These are phyloP conservation scores for Blastobotrys ciferrii DNA, from an alignment of 1,139 yeast species.

Conservation along the genomic window DNA sequence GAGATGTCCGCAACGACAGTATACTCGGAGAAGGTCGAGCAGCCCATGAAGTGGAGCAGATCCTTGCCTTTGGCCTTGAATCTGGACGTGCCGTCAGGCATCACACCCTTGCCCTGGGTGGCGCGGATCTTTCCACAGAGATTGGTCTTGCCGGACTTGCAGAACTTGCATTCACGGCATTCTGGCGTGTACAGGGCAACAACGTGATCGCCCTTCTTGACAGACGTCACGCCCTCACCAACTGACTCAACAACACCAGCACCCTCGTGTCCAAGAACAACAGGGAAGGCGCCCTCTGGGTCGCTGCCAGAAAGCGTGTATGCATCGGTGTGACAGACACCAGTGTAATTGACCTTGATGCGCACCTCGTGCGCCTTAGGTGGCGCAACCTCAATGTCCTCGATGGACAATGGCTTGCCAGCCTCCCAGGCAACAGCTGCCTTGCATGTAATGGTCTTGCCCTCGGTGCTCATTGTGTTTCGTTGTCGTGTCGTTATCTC, in stretches of 20 bases:
- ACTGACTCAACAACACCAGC: conserved; percentile 92
- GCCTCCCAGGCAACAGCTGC: conserved; percentile 99
- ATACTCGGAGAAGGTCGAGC: conserved; percentile 94
- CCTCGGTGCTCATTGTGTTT: conserved; percentile 37
- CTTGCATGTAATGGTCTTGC: conserved; percentile 76
- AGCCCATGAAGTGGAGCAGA: conserved; percentile 92
- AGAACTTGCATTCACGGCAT: conserved; percentile 92
- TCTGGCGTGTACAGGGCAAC: conserved; percentile 94
- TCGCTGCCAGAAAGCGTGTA: conserved; percentile 91
- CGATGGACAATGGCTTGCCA: conserved; percentile 71
- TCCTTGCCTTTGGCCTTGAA: conserved; percentile 79
- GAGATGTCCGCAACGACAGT: conserved; percentile 98
- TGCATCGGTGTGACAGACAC: conserved; percentile 98
- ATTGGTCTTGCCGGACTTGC: conserved; percentile 93
- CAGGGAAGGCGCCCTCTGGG: conserved; percentile 95
- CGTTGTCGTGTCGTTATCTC: not conserved
- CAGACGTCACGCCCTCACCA: conserved; percentile 89
- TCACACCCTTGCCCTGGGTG: conserved; percentile 85
- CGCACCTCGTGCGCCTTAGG: conserved; percentile 98
- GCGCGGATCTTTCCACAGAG: conserved; percentile 88
- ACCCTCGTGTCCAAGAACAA: conserved; percentile 90
- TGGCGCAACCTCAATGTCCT: conserved; percentile 84
- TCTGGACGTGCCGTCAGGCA: conserved; percentile 96
- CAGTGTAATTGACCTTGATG: conserved; percentile 80
- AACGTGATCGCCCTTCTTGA: conserved; percentile 87